Conservation (phyloP, 768 basidiomycete species). For the Lactarius hatsudake region DNA sequence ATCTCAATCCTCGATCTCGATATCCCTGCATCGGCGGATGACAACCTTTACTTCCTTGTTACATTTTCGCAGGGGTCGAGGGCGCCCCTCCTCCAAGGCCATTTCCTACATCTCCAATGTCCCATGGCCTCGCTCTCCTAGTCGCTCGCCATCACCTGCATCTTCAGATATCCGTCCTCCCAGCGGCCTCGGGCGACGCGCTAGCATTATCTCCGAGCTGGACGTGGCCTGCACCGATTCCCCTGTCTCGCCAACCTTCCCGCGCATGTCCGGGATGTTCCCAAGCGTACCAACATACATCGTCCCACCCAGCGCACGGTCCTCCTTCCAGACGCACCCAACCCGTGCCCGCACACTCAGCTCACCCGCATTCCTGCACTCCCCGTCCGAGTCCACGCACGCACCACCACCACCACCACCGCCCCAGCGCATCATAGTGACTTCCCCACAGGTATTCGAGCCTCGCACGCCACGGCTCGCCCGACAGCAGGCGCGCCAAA, state of each 20-base stretch:
- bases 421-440: background rate
- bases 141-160: constrained; percentile 25
- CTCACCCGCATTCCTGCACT: constrained; percentile 13
- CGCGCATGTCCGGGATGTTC: background rate
- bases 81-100: background rate
- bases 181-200: constrained; percentile 28
- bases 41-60: constrained; percentile 4
- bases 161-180: constrained; percentile 29
- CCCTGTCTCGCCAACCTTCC: background rate
- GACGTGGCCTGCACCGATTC: background rate
- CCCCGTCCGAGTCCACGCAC: background rate
- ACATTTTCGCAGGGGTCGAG: background rate
- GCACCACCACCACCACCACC: background rate
- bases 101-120: background rate
- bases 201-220: constrained; percentile 22
- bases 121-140: constrained; percentile 21
- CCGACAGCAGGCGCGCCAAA: constrained; percentile 12
- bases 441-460: background rate
- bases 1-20: constrained; percentile 8
- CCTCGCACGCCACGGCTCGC: constrained; percentile 4
- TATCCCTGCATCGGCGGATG: constrained; percentile 4
- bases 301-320: background rate
- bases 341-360: constrained; percentile 17
- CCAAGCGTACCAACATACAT: background rate
- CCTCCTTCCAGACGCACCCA: background rate